Evolutionary conservation across 192 early-diverging fungal species (phyloP).

Genomic region (Entrophospora sp.): DNA sequence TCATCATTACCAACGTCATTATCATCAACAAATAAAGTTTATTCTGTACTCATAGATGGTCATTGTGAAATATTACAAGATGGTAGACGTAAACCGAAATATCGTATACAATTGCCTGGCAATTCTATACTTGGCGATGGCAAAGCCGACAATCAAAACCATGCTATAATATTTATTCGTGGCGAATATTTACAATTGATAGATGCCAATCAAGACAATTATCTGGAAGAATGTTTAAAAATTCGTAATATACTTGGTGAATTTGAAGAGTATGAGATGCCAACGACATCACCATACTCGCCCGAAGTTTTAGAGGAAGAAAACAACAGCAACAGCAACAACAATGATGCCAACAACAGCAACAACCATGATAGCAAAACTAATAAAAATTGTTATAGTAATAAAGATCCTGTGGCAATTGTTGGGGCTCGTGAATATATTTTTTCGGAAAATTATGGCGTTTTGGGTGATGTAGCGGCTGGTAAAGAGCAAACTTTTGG

Average conservation of each 20-base stretch:
- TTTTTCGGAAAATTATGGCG: conserved; percentile 76
- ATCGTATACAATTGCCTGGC: conserved; percentile 68
- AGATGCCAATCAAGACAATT: conserved; percentile 90
- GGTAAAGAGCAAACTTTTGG: conserved; percentile 86
- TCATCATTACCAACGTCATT: too few species aligned
- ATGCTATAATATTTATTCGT: conserved; percentile 73
- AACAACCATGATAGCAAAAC: too few species aligned
- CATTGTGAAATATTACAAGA: conserved; percentile 55
- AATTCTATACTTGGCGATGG: conserved; percentile 88
- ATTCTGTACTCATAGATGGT: conserved; percentile 70
- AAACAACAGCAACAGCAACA: too few species aligned
- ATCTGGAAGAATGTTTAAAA: conserved; percentile 85
- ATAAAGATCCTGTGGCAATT: conserved; percentile 62
- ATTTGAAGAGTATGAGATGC: conserved; percentile 69
- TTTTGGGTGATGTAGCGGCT: conserved; percentile 82
- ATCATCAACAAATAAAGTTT: conserved; percentile 44
- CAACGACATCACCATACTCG: conserved; percentile 61
- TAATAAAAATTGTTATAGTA: too few species aligned
- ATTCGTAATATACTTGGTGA: conserved; percentile 79
- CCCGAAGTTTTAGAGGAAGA: too few species aligned
- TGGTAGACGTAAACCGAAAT: conserved; percentile 71
- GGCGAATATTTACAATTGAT: conserved; percentile 82
- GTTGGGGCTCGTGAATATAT: conserved; percentile 82
- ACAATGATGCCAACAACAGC: too few species aligned
- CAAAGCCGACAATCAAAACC: conserved; percentile 88